A percentile compares a stretch with the other conserved stretches of the same genome.
Evolutionary conservation across 176 grass and related monocot species (phyloP).

Genomic region (Oryza rufipogon): DNA sequence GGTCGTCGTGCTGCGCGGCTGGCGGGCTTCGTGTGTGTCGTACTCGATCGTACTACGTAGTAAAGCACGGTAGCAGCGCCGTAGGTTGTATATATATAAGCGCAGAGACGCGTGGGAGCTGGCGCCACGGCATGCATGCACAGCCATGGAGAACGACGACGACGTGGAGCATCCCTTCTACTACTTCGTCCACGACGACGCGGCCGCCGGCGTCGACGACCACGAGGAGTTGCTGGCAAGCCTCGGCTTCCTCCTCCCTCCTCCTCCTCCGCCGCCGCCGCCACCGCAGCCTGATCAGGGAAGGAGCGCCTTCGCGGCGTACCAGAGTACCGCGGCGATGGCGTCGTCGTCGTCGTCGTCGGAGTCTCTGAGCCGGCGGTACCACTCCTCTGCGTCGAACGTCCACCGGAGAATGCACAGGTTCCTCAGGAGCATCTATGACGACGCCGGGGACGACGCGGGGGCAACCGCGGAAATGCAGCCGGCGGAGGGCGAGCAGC

Average conservation of each 20-base stretch:
- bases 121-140: neutral
- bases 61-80: neutral
- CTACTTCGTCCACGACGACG: constrained; percentile 14
- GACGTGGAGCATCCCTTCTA: constrained; percentile 6
- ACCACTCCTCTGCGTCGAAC: neutral
- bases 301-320: constrained; percentile 32
- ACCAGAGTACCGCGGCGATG: neutral
- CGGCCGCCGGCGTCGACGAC: neutral
- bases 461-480: neutral
- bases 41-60: neutral
- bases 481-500: neutral
- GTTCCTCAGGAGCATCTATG: constrained; percentile 2
- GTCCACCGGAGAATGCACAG: constrained; percentile 38
- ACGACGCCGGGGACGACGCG: neutral
- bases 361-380: neutral
- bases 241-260: constrained; percentile 7
- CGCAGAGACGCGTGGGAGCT: neutral
- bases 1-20: neutral
- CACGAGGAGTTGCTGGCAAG: constrained; percentile 11
- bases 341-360: no score
- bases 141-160: constrained; percentile 19
- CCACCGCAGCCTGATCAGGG: neutral
- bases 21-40: neutral
- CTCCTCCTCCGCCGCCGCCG: neutral
- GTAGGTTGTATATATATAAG: constrained; percentile 32